phyloP scores from a whole-genome alignment of 1,139 yeast genomes.

The Geotrichum cucujoidarum region DNA sequence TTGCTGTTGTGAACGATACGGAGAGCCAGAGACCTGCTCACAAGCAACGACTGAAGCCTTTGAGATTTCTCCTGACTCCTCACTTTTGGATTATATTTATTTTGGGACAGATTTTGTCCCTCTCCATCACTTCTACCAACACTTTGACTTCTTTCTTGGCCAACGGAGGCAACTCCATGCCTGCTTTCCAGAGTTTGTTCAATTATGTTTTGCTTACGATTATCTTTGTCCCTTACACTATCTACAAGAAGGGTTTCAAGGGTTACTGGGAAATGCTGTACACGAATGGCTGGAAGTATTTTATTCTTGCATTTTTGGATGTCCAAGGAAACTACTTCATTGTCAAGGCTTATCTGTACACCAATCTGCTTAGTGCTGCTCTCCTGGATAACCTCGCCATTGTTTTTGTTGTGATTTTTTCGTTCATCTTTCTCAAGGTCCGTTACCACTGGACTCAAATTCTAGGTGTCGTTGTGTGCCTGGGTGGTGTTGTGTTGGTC shows the following conservation, averaged over 20 bases:
- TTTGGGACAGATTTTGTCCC: constrained; percentile 42
- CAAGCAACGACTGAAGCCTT: constrained; percentile 18
- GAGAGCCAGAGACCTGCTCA: constrained; percentile 1
- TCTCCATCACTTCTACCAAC: constrained; percentile 42
- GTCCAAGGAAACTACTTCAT: constrained; percentile 45
- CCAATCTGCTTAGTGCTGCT: constrained; percentile 42
- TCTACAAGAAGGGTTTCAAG: constrained; percentile 39
- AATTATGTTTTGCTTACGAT: constrained; percentile 38
- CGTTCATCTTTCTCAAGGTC: constrained; percentile 41
- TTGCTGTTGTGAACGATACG: not conserved
- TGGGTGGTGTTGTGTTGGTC: constrained; percentile 43
- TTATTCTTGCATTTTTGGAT: constrained; percentile 42
- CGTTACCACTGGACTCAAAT: constrained; percentile 45
- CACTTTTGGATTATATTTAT: constrained; percentile 42
- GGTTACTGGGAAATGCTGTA: constrained; percentile 32
- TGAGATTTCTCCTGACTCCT: constrained; percentile 35
- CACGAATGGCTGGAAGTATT: constrained; percentile 42
- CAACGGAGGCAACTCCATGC: constrained; percentile 39
- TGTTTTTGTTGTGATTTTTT: constrained; percentile 42
- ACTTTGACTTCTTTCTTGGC: constrained; percentile 41
- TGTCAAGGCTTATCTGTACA: constrained; percentile 43
- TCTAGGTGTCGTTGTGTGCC: constrained; percentile 40
- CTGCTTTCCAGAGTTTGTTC: constrained; percentile 43
- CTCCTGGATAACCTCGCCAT: constrained; percentile 44
- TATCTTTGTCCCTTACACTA: constrained; percentile 40